phyloP scores from a whole-genome alignment of 1,284 basidiomycete genomes.

The Rhodotorula sp. region DNA sequence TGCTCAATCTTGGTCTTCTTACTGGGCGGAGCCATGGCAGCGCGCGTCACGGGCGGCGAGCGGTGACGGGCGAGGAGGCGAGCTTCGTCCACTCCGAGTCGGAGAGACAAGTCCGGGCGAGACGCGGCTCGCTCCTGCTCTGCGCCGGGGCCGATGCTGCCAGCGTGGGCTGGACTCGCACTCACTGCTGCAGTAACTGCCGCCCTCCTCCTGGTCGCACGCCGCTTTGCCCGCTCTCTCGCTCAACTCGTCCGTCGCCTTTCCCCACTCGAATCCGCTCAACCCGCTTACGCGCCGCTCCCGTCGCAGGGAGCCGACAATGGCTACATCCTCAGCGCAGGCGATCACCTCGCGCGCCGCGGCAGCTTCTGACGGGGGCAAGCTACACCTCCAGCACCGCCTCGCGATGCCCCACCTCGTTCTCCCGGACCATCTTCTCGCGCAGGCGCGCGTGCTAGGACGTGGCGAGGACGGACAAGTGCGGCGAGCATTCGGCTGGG shows the following conservation, averaged over 20 bases:
- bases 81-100: background rate
- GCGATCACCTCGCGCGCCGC: constrained; percentile 31
- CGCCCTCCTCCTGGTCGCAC: background rate
- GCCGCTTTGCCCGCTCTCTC: constrained; percentile 8
- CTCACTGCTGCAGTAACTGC: background rate
- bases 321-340: constrained; percentile 21
- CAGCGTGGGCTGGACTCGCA: constrained; percentile 4
- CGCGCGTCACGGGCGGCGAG: background rate
- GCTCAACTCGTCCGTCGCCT: constrained; percentile 14
- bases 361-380: constrained; percentile 34
- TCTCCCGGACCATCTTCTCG: background rate
- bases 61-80: too few relatives aligned
- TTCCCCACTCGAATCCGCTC: constrained; percentile 4
- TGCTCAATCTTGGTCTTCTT: constrained; percentile 5
- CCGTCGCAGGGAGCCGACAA: constrained; percentile 29
- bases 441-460: background rate
- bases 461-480: background rate
- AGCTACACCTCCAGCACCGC: too few relatives aligned
- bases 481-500: constrained; percentile 1
- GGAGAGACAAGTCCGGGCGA: background rate
- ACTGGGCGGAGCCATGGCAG: constrained; percentile 8
- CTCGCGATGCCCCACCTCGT: background rate
- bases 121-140: background rate
- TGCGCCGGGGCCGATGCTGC: constrained; percentile 1
- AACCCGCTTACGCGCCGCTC: background rate